Evolutionary conservation across 2,329 filamentous ascomycete genomes (phyloP), one percentile per base, ranked within the genome.

Genomic region (Phyllosticta paracitricarpa): DNA sequence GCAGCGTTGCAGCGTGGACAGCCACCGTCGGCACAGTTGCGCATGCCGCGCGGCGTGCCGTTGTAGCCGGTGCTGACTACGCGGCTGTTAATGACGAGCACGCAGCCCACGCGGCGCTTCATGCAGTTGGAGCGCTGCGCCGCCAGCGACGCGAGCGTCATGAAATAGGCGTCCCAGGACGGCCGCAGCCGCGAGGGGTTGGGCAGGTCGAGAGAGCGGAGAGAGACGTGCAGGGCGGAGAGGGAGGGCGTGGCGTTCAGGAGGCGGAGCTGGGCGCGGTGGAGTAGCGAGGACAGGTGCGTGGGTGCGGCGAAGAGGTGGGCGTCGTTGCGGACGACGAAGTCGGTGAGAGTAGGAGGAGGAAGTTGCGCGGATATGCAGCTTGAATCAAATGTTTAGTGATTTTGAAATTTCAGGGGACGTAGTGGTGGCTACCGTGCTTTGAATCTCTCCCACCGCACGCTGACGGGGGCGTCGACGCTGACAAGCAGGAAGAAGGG

Each of bases 61-160:
- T 99, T 99, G 78, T 99, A 99, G 22, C 94, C 94, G 0, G 94
- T 99, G 71, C 88, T 91, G 66, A 97, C 89, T 65, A 99, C 94
- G 67, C 92, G 84, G 69, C 86, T 87, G 70, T 91, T 87, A 65
- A 88, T 82, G 35, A 97, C 92, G 9, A 99, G 81, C 6, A 97
- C 94, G 76, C 92, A 97, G 7, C 94, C 94, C 1, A 99, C 94
- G 65, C 93, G 86, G 30, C 94, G 84, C 77, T 97, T 97, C 94
- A 99, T 99, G 79, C 94, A 99, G 75, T 99, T 99, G 71, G 87
- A 91, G 65, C 94, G 84, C 67, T 91, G 88, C 0, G 93, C 89
- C 7, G 94, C 94, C 56, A 99, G 84, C 35, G 89, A 91, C 4
- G 94, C 92, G n/a, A 99, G 81, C 51, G 89, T 85, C 94, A 99